A percentile compares a stretch with the other conserved stretches of the same genome.
Conservation (phyloP, 2,329 filamentous ascomycete genomes). For the Pseudogymnoascus sp. region DNA sequence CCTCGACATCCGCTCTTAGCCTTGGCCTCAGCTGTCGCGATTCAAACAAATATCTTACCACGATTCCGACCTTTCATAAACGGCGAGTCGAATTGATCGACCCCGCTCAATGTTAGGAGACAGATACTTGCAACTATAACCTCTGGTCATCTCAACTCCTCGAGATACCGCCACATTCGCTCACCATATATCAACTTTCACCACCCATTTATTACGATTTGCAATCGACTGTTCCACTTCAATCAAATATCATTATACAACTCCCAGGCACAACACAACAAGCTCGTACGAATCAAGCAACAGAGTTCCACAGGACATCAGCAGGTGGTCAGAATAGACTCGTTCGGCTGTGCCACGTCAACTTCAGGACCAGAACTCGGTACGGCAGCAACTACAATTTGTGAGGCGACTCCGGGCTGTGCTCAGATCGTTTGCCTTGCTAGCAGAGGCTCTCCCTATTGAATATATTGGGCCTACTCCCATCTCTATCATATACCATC, state of each 20-base stretch:
- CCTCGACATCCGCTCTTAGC: neutral
- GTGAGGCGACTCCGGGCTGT: neutral
- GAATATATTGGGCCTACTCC: neutral
- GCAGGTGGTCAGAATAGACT: neutral
- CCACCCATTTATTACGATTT: neutral
- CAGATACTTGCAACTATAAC: neutral
- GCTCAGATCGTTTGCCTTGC: slow-evolving; percentile 2
- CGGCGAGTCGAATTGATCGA: neutral
- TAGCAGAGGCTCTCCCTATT: neutral
- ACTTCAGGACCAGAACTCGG: neutral
- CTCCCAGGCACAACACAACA: neutral
- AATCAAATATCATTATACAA: slow-evolving; percentile 5
- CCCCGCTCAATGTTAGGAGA: neutral
- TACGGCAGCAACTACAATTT: neutral
- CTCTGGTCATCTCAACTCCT: neutral
- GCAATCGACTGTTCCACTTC: slow-evolving; percentile 1
- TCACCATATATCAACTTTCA: neutral
- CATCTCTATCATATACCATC: neutral
- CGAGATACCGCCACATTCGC: slow-evolving; percentile 4
- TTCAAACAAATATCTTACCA: neutral
- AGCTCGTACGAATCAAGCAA: neutral
- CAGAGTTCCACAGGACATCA: neutral
- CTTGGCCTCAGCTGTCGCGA: neutral
- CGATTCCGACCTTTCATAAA: neutral
- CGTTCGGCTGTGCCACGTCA: slow-evolving; percentile 7